Percentiles rank a stretch among this genome's conserved stretches.
Conservation (phyloP, 1,139 yeast species). For the Taphrina populina region DNA sequence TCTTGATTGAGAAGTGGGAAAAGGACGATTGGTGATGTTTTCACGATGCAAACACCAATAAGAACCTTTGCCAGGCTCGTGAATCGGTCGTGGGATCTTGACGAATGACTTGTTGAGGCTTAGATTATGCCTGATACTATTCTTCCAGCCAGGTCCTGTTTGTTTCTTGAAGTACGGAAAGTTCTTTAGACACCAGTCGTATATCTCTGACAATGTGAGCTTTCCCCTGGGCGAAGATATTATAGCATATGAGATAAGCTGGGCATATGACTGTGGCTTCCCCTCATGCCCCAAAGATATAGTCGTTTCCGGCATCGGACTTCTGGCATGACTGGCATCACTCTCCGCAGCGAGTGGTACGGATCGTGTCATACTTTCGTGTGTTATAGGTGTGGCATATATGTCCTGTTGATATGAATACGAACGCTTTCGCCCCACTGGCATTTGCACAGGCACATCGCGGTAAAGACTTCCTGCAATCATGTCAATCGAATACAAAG, state of each 20-base stretch:
- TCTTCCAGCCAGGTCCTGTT: conserved; percentile 83
- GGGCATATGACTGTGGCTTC: conserved; percentile 33
- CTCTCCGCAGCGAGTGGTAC: no score
- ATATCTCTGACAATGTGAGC: conserved; percentile 79
- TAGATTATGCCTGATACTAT: conserved; percentile 82
- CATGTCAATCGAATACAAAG: no score
- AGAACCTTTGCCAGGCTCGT: conserved; percentile 66
- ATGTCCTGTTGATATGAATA: conserved; percentile 15
- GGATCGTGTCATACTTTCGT: no score
- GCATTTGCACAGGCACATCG: no score
- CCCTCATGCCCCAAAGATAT: conserved; percentile 22
- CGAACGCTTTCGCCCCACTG: no score
- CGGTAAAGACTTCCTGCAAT: no score
- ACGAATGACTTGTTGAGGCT: conserved; percentile 81
- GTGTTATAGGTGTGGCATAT: conserved; percentile 10
- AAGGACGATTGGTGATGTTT: conserved; percentile 14
- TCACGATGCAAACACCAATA: conserved; percentile 73
- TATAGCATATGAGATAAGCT: conserved; percentile 32
- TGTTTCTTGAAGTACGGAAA: conserved; percentile 91
- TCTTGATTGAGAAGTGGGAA: conserved; percentile 27
- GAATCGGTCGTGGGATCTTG: conserved; percentile 65
- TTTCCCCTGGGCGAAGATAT: conserved; percentile 49
- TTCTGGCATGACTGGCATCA: conserved; percentile 2
- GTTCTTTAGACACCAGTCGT: conserved; percentile 77
- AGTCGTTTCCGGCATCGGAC: not conserved